These are phyloP conservation scores for Penicillium turbatum DNA, from an alignment of 495 filamentous ascomycete species.

Conservation along the genomic window DNA sequence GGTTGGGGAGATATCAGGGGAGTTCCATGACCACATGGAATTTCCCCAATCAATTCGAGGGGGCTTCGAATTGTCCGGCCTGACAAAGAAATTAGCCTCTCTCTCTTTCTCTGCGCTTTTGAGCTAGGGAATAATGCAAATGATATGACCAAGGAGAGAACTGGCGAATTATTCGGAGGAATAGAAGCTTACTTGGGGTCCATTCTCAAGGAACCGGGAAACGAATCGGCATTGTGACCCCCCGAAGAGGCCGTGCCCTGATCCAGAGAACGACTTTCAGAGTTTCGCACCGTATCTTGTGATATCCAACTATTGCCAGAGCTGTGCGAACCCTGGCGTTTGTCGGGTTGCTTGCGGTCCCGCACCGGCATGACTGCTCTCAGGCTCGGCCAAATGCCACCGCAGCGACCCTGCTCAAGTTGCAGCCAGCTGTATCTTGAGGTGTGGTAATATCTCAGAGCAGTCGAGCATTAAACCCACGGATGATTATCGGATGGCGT, in stretches of 20 bases:
- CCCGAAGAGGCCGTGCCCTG: slow-evolving; percentile 20
- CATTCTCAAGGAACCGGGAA: slow-evolving; percentile 28
- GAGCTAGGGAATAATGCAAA: not conserved
- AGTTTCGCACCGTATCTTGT: slow-evolving; percentile 45
- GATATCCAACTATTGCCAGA: slow-evolving; percentile 41
- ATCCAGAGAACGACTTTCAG: slow-evolving; percentile 19
- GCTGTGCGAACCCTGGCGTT: slow-evolving; percentile 44
- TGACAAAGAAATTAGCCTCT: slow-evolving; percentile 11
- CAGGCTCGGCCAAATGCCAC: slow-evolving; percentile 16
- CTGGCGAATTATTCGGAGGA: not conserved
- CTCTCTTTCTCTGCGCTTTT: too few relatives aligned
- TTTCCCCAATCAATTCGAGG: slow-evolving; percentile 31
- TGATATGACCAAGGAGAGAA: not conserved
- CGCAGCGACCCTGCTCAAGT: slow-evolving; percentile 20
- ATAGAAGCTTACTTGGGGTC: slow-evolving; percentile 36
- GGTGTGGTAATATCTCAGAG: slow-evolving; percentile 3
- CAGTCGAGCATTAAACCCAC: slow-evolving; percentile 24
- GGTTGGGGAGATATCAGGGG: slow-evolving; percentile 43
- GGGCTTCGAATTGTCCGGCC: slow-evolving; percentile 23
- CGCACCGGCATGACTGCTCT: slow-evolving; percentile 35
- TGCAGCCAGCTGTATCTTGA: slow-evolving; percentile 18
- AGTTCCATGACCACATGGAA: slow-evolving; percentile 43
- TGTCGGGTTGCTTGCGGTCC: slow-evolving; percentile 30
- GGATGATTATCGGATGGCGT: slow-evolving; percentile 6
- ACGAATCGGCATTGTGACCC: slow-evolving; percentile 30